phyloP scores from a whole-genome alignment of 2,329 filamentous ascomycete genomes.

The Aspergillus aculeatus region DNA sequence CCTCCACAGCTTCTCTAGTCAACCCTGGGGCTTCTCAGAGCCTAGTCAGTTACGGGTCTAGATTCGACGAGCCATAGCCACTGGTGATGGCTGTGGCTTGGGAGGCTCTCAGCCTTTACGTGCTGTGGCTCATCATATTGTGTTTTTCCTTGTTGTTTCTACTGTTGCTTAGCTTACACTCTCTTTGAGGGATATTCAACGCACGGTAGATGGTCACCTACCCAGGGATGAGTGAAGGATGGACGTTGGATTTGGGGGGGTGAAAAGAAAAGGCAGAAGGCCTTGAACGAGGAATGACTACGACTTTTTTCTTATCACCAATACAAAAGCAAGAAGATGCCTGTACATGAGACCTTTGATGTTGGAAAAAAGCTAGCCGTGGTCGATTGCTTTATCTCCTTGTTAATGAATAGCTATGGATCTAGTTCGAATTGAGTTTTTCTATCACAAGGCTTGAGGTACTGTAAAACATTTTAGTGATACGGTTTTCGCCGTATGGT shows the following conservation, averaged over 20 bases:
- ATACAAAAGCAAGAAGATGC: slow-evolving; percentile 19
- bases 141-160: not conserved
- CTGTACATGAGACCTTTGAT: slow-evolving; percentile 30
- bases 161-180: not conserved
- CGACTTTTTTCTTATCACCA: slow-evolving; percentile 21
- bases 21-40: not conserved
- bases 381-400: slow-evolving; percentile 22
- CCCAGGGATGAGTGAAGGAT: not conserved
- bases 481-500: too few relatives aligned
- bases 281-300: slow-evolving; percentile 27
- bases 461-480: too few relatives aligned
- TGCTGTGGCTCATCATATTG: not conserved
- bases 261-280: not conserved
- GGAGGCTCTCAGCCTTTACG: not conserved
- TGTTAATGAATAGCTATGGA: slow-evolving; percentile 15
- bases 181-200: not conserved
- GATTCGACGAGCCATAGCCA: not conserved
- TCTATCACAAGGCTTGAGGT: not conserved
- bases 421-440: slow-evolving; percentile 16
- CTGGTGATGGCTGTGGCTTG: not conserved
- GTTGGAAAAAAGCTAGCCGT: slow-evolving; percentile 13
- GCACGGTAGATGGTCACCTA: not conserved
- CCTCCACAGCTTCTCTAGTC: not conserved
- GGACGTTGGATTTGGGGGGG: not conserved
- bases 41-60: not conserved